A percentile compares a stretch with the other conserved stretches of the same genome.
These are phyloP conservation scores for Eremomyces bilateralis DNA, from an alignment of 495 filamentous ascomycete species.

Conservation along the genomic window DNA sequence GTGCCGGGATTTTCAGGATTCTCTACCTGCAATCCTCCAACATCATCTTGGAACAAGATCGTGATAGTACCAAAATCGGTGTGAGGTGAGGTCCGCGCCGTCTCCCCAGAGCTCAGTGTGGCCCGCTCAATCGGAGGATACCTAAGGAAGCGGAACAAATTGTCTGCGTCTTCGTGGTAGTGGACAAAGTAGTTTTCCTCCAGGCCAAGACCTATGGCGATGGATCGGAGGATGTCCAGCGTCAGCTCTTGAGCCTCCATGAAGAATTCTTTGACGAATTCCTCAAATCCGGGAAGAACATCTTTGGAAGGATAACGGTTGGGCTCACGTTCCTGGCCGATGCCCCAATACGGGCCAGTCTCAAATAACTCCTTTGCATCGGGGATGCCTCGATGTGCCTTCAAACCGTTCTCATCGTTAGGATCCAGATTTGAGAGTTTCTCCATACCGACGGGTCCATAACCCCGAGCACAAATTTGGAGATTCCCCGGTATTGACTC, in stretches of 20 bases:
- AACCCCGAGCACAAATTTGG: too few species aligned
- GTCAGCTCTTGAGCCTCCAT: slow-evolving; percentile 10
- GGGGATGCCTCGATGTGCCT: slow-evolving; percentile 19
- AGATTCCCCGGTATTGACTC: too few species aligned
- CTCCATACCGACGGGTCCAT: slow-evolving; percentile 41
- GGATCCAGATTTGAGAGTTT: slow-evolving; percentile 33
- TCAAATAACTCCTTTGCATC: slow-evolving; percentile 43
- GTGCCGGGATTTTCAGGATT: not conserved
- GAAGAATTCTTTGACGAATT: slow-evolving; percentile 33
- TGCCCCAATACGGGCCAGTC: slow-evolving; percentile 40
- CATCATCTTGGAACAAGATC: slow-evolving; percentile 2
- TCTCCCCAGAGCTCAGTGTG: not conserved
- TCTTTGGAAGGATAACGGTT: slow-evolving; percentile 43
- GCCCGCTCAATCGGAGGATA: slow-evolving; percentile 34
- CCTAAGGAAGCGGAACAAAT: slow-evolving; percentile 40
- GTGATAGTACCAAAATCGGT: slow-evolving; percentile 1
- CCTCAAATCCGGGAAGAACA: slow-evolving; percentile 37
- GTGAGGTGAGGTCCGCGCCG: slow-evolving; percentile 1
- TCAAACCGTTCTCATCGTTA: slow-evolving; percentile 24
- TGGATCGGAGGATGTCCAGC: slow-evolving; percentile 7
- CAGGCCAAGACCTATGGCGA: slow-evolving; percentile 10
- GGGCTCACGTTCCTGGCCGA: slow-evolving; percentile 29
- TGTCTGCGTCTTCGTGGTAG: slow-evolving; percentile 7
- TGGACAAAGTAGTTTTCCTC: slow-evolving; percentile 3
- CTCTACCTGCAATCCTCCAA: slow-evolving; percentile 2